These are phyloP conservation scores for Gossypium aridum DNA, from an alignment of 441 rosid species.

Conservation along the genomic window DNA sequence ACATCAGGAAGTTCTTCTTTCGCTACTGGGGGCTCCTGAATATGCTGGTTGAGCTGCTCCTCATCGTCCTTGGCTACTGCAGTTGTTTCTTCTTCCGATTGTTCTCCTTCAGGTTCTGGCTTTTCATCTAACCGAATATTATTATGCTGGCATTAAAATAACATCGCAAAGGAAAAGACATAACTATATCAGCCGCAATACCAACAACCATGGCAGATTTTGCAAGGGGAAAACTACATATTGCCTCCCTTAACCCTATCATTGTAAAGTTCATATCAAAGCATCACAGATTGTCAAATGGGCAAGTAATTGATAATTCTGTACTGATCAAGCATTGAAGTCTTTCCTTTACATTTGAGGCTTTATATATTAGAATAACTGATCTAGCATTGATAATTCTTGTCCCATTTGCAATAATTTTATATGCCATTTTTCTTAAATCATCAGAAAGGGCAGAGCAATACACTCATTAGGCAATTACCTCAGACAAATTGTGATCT, in stretches of 20 bases:
- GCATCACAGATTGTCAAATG: not conserved
- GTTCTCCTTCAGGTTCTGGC: slow-evolving; percentile 26
- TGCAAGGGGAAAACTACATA: not conserved
- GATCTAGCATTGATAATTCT: not conserved
- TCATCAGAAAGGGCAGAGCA: slow-evolving; percentile 12
- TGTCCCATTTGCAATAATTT: not conserved
- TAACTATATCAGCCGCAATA: not conserved
- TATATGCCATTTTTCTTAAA: not conserved
- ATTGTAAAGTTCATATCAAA: not conserved
- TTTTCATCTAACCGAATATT: slow-evolving; percentile 36
- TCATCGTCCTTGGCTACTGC: slow-evolving; percentile 7
- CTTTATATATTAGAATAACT: not conserved
- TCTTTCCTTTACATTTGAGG: not conserved
- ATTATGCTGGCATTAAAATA: slow-evolving; percentile 13
- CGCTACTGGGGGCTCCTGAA: slow-evolving; percentile 3
- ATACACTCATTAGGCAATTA: slow-evolving; percentile 53
- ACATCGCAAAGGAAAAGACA: not conserved
- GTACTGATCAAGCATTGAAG: not conserved
- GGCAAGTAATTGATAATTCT: not conserved
- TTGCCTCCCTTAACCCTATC: not conserved
- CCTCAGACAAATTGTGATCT: slow-evolving; percentile 41
- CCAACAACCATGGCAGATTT: not conserved
- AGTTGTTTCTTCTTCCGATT: slow-evolving; percentile 2
- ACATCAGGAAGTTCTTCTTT: slow-evolving; percentile 3
- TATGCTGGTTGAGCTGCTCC: slow-evolving; percentile 12